phyloP scores from a whole-genome alignment of 23 red algal genomes.

The Gracilariopsis chorda region DNA sequence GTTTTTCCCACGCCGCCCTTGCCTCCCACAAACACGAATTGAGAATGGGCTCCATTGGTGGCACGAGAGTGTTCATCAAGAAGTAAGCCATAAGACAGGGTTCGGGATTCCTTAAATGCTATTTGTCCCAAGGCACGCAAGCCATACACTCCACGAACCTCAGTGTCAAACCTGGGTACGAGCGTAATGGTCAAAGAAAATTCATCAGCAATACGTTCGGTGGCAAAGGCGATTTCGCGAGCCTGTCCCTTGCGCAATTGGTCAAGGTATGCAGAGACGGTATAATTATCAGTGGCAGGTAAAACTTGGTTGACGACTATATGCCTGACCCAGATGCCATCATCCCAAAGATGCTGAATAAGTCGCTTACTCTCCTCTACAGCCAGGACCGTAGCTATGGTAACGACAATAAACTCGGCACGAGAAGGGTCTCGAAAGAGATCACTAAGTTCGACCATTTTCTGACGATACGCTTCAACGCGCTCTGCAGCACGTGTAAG shows the following conservation, averaged over 20 bases:
- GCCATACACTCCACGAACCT: conserved; percentile 80
- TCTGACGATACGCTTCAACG: conserved; percentile 65
- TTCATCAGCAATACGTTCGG: conserved; percentile 54
- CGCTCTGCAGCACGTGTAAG: conserved; percentile 39
- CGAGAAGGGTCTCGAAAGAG: conserved; percentile 77
- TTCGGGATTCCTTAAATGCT: conserved; percentile 30
- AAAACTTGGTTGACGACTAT: conserved; percentile 84
- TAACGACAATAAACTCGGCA: conserved; percentile 89
- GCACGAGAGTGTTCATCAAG: background rate
- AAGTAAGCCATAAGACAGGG: conserved; percentile 14
- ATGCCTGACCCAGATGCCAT: conserved; percentile 81
- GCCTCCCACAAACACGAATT: conserved; percentile 86
- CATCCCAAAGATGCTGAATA: conserved; percentile 60
- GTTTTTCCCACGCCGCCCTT: conserved; percentile 99
- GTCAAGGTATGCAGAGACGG: conserved; percentile 26
- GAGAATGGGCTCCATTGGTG: conserved; percentile 14
- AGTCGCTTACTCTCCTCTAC: conserved; percentile 83
- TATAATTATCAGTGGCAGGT: conserved; percentile 4
- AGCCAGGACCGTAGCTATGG: conserved; percentile 86
- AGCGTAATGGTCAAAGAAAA: conserved; percentile 47
- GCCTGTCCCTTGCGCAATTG: conserved; percentile 70
- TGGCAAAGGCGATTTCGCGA: conserved; percentile 46
- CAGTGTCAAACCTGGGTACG: conserved; percentile 77
- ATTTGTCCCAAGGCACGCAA: conserved; percentile 36
- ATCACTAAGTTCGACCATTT: conserved; percentile 79